Conservation (phyloP, 805 yeast genomes). For the Candida morakotiae region DNA sequence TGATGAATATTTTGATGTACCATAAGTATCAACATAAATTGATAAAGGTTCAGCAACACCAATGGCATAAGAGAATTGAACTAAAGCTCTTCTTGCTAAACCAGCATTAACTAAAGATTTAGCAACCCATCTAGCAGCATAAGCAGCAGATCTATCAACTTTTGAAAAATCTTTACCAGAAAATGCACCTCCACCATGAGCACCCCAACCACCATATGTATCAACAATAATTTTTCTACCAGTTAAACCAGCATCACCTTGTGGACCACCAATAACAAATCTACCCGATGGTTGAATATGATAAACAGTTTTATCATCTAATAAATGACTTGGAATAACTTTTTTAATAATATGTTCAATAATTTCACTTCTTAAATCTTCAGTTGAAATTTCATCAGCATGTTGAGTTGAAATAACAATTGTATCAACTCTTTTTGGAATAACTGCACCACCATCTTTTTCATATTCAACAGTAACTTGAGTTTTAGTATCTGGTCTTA, state of each 20-base stretch:
- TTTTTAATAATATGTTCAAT: slow-evolving; percentile 78
- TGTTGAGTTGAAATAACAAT: slow-evolving; percentile 97
- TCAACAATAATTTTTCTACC: slow-evolving; percentile 99
- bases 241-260: slow-evolving; percentile 99
- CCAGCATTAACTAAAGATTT: slow-evolving; percentile 94
- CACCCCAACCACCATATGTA: slow-evolving; percentile 99
- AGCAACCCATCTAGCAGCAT: slow-evolving; percentile 99
- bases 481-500: slow-evolving; percentile 99
- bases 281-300: slow-evolving; percentile 99
- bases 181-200: slow-evolving; percentile 99
- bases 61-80: slow-evolving; percentile 98
- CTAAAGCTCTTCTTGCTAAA: slow-evolving; percentile 94
- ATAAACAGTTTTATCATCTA: slow-evolving; percentile 93
- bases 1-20: slow-evolving; percentile 88
- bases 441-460: slow-evolving; percentile 91
- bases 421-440: slow-evolving; percentile 96
- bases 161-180: slow-evolving; percentile 99
- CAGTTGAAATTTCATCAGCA: slow-evolving; percentile 93
- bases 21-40: slow-evolving; percentile 95
- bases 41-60: slow-evolving; percentile 99
- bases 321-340: slow-evolving; percentile 85
- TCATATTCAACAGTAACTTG: slow-evolving; percentile 98
- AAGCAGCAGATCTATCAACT: slow-evolving; percentile 99
- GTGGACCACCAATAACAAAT: slow-evolving; percentile 99
- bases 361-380: slow-evolving; percentile 79